Evolutionary conservation across 2,329 filamentous ascomycete genomes (phyloP).

Genomic region (Phaeoacremonium minimum): DNA sequence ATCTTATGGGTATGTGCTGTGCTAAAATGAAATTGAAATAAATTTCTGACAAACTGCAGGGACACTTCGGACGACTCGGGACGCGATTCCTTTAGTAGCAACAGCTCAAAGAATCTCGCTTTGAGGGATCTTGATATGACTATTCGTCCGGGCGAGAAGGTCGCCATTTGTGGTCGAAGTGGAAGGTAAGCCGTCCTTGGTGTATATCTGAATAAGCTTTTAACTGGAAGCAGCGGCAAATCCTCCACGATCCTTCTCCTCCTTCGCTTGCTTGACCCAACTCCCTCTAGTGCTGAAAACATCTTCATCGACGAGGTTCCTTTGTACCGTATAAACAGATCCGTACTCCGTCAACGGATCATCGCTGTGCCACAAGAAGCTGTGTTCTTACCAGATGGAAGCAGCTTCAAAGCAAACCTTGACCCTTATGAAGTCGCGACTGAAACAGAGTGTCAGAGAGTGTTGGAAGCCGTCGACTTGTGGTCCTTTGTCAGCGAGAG

Average conservation of each 20-base stretch:
- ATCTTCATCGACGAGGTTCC: constrained; percentile 39
- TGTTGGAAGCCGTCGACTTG: constrained; percentile 29
- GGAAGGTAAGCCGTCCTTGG: constrained; percentile 18
- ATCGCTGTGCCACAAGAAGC: constrained; percentile 51
- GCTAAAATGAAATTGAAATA: too few species aligned
- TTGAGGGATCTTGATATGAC: constrained; percentile 22
- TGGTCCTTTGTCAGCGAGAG: constrained; percentile 22
- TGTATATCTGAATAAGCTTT: constrained; percentile 1
- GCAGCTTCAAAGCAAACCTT: constrained; percentile 34
- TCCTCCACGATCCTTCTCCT: constrained; percentile 34
- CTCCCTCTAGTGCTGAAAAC: constrained; percentile 13
- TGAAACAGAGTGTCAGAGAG: constrained; percentile 24
- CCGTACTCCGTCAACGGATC: constrained; percentile 38
- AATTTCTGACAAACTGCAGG: too few species aligned
- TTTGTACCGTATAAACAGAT: constrained; percentile 31
- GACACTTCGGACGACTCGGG: background rate
- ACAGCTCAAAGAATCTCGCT: constrained; percentile 8
- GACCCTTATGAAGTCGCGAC: constrained; percentile 30
- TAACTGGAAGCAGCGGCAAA: constrained; percentile 35
- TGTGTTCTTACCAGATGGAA: constrained; percentile 42
- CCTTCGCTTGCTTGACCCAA: constrained; percentile 35
- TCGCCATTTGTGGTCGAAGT: constrained; percentile 39
- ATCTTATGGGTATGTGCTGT: constrained; percentile 13
- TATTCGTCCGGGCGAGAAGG: constrained; percentile 26
- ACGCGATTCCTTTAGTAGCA: background rate